A percentile compares a stretch with the other conserved stretches of the same genome.
Conservation (phyloP, 2,329 filamentous ascomycete species). For the Malbranchea zuffiana region DNA sequence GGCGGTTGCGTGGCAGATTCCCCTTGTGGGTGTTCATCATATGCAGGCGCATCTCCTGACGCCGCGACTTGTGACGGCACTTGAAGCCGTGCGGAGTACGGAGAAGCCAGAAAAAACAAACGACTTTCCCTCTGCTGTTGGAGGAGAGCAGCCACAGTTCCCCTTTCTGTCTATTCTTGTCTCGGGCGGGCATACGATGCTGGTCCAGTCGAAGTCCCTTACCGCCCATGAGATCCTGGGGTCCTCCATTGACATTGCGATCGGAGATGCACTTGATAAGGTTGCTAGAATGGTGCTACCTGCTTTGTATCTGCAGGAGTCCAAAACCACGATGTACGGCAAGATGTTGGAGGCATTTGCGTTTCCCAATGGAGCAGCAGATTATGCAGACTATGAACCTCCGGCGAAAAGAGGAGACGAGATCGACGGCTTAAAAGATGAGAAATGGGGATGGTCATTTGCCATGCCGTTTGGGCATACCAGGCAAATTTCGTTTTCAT, state of each 20-base stretch:
- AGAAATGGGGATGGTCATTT: conserved; percentile 55
- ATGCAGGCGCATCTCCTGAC: conserved; percentile 97
- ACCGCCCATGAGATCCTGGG: conserved; percentile 64
- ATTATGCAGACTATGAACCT: conserved; percentile 44
- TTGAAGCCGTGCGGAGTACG: conserved; percentile 24
- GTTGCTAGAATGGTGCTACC: conserved; percentile 68
- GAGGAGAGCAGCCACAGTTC: conserved; percentile 45
- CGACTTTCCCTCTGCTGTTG: conserved; percentile 5
- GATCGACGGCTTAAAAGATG: conserved; percentile 37
- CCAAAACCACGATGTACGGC: conserved; percentile 65
- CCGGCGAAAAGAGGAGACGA: conserved; percentile 50
- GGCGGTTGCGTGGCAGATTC: conserved; percentile 69
- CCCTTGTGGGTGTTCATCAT: conserved; percentile 79
- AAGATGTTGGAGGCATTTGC: conserved; percentile 68
- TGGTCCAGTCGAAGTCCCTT: conserved; percentile 61
- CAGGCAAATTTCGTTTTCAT: conserved; percentile 57
- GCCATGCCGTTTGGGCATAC: conserved; percentile 54
- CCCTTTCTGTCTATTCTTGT: conserved; percentile 83
- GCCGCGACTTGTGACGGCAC: conserved; percentile 59
- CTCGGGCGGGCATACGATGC: conserved; percentile 83
- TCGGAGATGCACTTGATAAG: conserved; percentile 87
- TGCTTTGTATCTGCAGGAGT: conserved; percentile 40
- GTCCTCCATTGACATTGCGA: conserved; percentile 64
- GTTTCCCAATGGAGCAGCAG: conserved; percentile 43
- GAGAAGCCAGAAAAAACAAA: conserved; percentile 1